phyloP scores from a whole-genome alignment of 495 filamentous ascomycete genomes.

The Aspergillus coremiiformis region DNA sequence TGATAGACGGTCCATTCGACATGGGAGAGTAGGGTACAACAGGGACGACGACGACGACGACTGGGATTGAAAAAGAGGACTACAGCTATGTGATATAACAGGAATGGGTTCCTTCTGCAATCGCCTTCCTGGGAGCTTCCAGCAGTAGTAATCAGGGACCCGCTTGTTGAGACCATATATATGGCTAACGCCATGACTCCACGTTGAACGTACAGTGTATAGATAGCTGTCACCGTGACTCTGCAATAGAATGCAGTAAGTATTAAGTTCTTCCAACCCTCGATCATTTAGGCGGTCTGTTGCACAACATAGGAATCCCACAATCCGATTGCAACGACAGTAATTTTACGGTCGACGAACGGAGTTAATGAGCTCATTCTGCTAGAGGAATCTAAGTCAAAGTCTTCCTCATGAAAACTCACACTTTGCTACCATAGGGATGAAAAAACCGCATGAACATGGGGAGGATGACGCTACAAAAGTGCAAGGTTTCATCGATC shows the following conservation, averaged over 20 bases:
- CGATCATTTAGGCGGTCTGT: neutral
- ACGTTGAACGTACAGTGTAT: neutral
- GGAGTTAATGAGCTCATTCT: no score
- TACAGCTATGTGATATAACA: constrained; percentile 7
- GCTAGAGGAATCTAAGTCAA: neutral
- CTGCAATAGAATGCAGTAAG: neutral
- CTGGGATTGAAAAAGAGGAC: constrained; percentile 51
- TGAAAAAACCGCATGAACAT: constrained; percentile 2
- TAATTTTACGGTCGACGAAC: neutral
- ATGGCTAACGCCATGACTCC: neutral
- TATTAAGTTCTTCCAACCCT: neutral
- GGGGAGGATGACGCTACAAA: neutral
- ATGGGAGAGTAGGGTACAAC: constrained; percentile 18
- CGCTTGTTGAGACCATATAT: neutral
- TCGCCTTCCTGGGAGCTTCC: neutral
- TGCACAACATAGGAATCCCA: neutral
- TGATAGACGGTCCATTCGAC: constrained; percentile 48
- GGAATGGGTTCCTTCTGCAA: constrained; percentile 2
- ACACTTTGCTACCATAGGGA: neutral
- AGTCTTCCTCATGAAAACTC: neutral
- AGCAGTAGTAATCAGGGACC: neutral
- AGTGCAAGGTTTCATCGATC: neutral
- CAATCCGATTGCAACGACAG: neutral
- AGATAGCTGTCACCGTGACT: neutral
- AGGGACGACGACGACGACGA: constrained; percentile 48